Evolutionary conservation across 2,329 filamentous ascomycete genomes (phyloP).

Genomic region (Apiospora sp.): DNA sequence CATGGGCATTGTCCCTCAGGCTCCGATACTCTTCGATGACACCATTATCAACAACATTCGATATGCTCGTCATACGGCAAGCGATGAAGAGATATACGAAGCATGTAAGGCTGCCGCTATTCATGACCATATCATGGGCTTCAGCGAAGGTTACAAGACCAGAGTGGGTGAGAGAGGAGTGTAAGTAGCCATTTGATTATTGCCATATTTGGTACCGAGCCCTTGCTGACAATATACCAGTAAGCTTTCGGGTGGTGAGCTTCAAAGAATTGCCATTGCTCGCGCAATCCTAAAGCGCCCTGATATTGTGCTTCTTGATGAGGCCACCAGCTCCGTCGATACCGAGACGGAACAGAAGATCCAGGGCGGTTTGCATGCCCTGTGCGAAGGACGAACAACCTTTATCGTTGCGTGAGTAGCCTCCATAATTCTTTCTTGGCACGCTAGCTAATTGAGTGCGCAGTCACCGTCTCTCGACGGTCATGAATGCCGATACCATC

Average conservation of each 20-base stretch:
- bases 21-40: constrained; percentile 59
- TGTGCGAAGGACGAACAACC: constrained; percentile 69
- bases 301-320: constrained; percentile 79
- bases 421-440: not conserved
- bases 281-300: constrained; percentile 78
- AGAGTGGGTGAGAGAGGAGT: constrained; percentile 61
- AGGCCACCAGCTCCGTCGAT: constrained; percentile 79
- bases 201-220: not conserved
- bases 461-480: constrained; percentile 74
- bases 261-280: constrained; percentile 73
- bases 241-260: constrained; percentile 71
- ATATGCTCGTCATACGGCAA: constrained; percentile 58
- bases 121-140: constrained; percentile 61
- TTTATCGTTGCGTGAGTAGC: constrained; percentile 68
- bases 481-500: constrained; percentile 73
- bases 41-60: constrained; percentile 63
- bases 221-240: constrained; percentile 40
- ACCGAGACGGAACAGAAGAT: constrained; percentile 74
- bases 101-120: constrained; percentile 63
- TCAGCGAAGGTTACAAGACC: constrained; percentile 61
- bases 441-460: constrained; percentile 29
- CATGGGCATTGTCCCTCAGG: constrained; percentile 55
- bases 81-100: constrained; percentile 57
- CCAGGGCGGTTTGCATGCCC: constrained; percentile 64
- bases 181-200: constrained; percentile 39